Base-by-base conservation (phyloP, 2,329 filamentous ascomycete species). In the Trichoderma sp. region DNA sequence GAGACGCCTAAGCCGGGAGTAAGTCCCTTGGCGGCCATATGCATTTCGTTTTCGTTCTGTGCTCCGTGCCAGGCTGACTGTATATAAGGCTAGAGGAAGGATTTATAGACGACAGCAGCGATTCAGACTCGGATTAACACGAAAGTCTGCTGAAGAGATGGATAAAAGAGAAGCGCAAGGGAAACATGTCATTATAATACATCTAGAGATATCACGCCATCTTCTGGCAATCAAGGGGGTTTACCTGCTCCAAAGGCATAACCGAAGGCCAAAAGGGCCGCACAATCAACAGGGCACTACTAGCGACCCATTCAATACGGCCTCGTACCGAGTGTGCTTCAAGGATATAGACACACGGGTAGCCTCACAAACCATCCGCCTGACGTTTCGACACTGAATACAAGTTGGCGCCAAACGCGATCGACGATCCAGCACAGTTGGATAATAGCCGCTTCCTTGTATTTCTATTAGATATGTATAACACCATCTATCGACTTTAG, bases 1-100 rank as follows among this genome's bases (percentile, higher is more conserved):
- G 57, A 84, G 88, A 75, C 86, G 94, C 74, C 77, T 97, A 73
- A 95, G 93, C 80, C 86, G 93, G 82, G 94, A 97, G 83, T 89
- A 81, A 79, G 87, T 72, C n/a, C 63, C 32, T 51, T 28, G 14
- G 24, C 28, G 36, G n/a, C 11, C 14, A 28, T 28, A 12, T 34
- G 12, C 26, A 32, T 28, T 24, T 12, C 24, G 39, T 43, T 43
- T 43, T 43, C 39, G 15, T 24, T n/a, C 32, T 26, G 57, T 62
- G 3, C 34, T 18, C 5, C 66, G 14, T 30, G 39, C 11, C 18
- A 24, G 34, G 36, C 66, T 71, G 18, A 70, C 36, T n/a, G 24
- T 30, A n/a, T 21, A 34, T 39, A 72, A 82, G 80, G 30, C 73
- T 83, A 18, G 81, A 82, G 75, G 81, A 84, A 73, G 83, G 83